These are phyloP conservation scores for Pelargonium citronellum DNA, from an alignment of 441 rosid species.

Conservation along the genomic window DNA sequence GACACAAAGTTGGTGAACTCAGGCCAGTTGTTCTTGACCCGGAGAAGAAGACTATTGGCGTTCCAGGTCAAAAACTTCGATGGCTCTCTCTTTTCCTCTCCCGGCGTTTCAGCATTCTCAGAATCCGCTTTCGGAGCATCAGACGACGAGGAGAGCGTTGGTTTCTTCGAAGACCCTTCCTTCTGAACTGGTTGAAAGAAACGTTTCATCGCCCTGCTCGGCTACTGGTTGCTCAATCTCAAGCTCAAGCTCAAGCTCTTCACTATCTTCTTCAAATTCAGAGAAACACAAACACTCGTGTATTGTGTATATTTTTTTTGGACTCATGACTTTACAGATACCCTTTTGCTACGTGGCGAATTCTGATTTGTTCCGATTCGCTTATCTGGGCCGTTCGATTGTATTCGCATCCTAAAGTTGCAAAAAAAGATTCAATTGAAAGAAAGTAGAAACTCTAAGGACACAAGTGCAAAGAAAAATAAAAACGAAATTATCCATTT, in stretches of 20 bases:
- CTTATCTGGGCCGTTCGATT: too few species aligned
- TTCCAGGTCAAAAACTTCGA: constrained; percentile 87
- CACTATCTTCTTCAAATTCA: not conserved
- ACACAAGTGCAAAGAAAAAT: too few species aligned
- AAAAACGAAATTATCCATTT: too few species aligned
- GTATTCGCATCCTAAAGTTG: too few species aligned
- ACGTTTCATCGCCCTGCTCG: constrained; percentile 51
- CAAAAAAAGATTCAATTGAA: too few species aligned
- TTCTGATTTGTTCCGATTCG: not conserved
- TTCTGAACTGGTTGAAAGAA: constrained; percentile 88
- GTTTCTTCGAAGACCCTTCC: constrained; percentile 68
- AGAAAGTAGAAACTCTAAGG: too few species aligned
- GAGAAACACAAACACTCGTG: not conserved
- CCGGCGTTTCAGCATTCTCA: constrained; percentile 21
- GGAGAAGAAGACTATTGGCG: constrained; percentile 91
- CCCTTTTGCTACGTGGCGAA: not conserved
- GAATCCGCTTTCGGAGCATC: constrained; percentile 25
- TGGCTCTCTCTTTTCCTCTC: constrained; percentile 42
- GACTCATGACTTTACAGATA: not conserved
- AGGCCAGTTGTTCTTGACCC: constrained; percentile 86
- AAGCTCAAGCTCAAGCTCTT: constrained; percentile 5
- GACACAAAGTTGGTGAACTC: constrained; percentile 63
- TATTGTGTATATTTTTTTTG: not conserved
- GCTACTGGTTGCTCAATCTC: constrained; percentile 4
- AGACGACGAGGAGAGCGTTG: constrained; percentile 33